Conservation (phyloP, 225 moss, liverwort and hornwort species). For the Straminergon stramineum region DNA sequence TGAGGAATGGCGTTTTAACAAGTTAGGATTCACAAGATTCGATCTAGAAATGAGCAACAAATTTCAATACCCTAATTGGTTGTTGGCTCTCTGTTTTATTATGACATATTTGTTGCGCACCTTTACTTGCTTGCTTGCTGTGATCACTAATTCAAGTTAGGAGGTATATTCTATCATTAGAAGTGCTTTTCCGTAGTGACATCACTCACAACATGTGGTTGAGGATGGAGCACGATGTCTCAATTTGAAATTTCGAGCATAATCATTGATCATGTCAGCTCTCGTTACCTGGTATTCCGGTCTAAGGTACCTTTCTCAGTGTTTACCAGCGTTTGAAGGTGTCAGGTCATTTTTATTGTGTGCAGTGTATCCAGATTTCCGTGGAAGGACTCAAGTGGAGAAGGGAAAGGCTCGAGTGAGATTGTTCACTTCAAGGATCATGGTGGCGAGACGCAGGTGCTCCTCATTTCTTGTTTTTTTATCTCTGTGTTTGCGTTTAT, state of each 20-base stretch:
- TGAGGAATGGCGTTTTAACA: not conserved
- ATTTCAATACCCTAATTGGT: too few relatives aligned
- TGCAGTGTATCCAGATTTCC: conserved; percentile 27
- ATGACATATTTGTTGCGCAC: not conserved
- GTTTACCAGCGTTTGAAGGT: not conserved
- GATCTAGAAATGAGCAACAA: not conserved
- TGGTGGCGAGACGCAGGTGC: conserved; percentile 24
- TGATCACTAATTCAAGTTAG: not conserved
- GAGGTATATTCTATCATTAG: not conserved
- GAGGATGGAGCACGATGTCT: not conserved
- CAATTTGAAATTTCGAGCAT: not conserved
- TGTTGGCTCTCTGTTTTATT: not conserved
- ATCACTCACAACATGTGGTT: not conserved
- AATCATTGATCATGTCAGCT: not conserved
- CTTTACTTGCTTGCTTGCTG: not conserved
- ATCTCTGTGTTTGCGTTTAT: not conserved
- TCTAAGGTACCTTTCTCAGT: not conserved
- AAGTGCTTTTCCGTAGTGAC: not conserved
- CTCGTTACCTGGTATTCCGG: not conserved
- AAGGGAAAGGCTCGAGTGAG: conserved; percentile 11
- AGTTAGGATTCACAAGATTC: not conserved
- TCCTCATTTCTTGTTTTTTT: not conserved
- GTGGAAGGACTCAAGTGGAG: conserved; percentile 16
- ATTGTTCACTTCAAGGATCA: conserved; percentile 35
- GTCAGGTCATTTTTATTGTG: not conserved